Conservation (phyloP, 768 basidiomycete genomes). For the Gymnopilus junonius region DNA sequence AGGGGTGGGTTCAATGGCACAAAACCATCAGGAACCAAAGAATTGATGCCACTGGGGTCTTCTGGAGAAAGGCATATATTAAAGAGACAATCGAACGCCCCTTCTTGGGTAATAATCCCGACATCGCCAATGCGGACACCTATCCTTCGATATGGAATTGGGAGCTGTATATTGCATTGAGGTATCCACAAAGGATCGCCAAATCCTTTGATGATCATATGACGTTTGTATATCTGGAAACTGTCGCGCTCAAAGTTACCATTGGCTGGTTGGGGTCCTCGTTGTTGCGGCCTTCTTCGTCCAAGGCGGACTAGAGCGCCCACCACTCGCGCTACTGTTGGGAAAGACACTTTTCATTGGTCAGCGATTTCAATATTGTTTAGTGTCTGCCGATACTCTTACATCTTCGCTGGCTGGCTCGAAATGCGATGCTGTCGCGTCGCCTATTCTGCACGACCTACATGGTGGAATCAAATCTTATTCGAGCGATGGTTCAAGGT, state of each 20-base stretch:
- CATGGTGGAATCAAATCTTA: not conserved
- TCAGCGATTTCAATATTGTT: not conserved
- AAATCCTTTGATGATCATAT: constrained; percentile 23
- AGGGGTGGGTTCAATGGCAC: constrained; percentile 6
- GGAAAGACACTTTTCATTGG: not conserved
- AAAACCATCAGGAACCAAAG: constrained; percentile 28
- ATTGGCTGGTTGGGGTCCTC: not conserved
- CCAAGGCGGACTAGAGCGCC: not conserved
- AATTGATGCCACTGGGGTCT: constrained; percentile 33
- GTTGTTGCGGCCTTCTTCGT: not conserved
- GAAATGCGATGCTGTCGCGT: not conserved
- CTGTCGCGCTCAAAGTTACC: constrained; percentile 5
- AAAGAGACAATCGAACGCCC: constrained; percentile 42
- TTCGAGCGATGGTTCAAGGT: not conserved
- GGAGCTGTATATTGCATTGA: constrained; percentile 29
- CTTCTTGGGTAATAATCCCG: constrained; percentile 37
- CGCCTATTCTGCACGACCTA: not conserved
- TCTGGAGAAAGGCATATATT: constrained; percentile 33
- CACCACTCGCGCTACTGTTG: not conserved
- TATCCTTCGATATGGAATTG: constrained; percentile 22
- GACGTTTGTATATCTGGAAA: constrained; percentile 14
- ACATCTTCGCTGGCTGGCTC: not conserved
- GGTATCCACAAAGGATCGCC: constrained; percentile 43
- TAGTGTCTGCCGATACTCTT: not conserved
- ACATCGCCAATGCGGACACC: constrained; percentile 44